Conservation (phyloP, 495 filamentous ascomycete genomes). For the Stereocaulon alpinum region DNA sequence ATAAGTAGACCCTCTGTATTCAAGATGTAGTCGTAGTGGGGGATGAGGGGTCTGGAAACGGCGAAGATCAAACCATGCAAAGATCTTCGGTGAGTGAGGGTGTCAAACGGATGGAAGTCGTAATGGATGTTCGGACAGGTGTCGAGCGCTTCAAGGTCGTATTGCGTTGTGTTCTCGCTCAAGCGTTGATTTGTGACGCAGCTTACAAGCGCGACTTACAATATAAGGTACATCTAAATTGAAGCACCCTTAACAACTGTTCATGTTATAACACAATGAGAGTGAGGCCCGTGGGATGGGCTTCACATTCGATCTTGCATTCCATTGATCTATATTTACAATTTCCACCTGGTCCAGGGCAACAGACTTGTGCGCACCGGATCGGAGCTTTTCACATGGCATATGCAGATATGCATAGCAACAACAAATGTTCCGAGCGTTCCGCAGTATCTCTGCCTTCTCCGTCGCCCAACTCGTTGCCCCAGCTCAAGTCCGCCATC, state of each 20-base stretch:
- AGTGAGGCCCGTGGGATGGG: not conserved
- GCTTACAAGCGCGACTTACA: too few species aligned
- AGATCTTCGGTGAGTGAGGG: not conserved
- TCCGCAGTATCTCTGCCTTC: not conserved
- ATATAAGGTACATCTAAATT: too few species aligned
- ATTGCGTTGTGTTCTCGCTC: too few species aligned
- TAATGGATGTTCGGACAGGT: too few species aligned
- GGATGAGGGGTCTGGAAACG: not conserved
- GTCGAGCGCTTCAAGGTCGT: too few species aligned
- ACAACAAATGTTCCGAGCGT: not conserved
- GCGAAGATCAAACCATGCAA: not conserved
- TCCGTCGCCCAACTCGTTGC: not conserved
- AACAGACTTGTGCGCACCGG: not conserved
- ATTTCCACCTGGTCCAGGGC: not conserved
- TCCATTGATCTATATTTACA: not conserved
- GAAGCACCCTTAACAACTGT: too few species aligned
- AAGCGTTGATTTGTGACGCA: too few species aligned
- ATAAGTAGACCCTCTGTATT: too few species aligned
- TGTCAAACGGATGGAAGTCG: too few species aligned
- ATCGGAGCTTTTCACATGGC: not conserved
- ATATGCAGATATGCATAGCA: not conserved
- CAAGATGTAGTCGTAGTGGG: not conserved
- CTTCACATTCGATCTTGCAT: not conserved
- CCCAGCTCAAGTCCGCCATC: slow-evolving; percentile 20
- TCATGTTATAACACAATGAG: too few species aligned